These are phyloP conservation scores for Geotrichum carabidarum DNA, from an alignment of 1,139 yeast species.

Conservation along the genomic window DNA sequence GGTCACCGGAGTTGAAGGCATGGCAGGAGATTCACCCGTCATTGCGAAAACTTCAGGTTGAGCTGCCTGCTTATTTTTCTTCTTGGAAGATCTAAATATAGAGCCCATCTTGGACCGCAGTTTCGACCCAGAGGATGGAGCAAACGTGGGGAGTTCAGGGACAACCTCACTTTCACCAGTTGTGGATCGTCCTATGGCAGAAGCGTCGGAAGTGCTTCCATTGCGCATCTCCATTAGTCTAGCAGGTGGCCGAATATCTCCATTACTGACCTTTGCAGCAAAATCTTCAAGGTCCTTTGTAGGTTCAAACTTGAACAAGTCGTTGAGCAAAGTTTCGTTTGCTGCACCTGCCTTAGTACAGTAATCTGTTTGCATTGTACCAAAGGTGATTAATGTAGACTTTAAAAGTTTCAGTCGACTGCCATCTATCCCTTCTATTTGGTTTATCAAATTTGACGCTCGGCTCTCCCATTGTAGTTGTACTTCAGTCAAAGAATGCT, in stretches of 20 bases:
- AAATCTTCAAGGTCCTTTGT: conserved; percentile 53
- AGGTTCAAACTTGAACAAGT: conserved; percentile 57
- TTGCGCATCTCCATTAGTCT: neutral
- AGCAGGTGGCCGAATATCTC: neutral
- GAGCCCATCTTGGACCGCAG: conserved; percentile 80
- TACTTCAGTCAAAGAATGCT: conserved; percentile 27
- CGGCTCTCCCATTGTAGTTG: conserved; percentile 58
- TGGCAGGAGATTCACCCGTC: too few relatives aligned
- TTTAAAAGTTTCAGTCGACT: conserved; percentile 61
- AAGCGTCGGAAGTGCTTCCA: conserved; percentile 4
- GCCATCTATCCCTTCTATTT: conserved; percentile 69
- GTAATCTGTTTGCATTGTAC: conserved; percentile 46
- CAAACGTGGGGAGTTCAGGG: conserved; percentile 3
- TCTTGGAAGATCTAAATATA: conserved; percentile 60
- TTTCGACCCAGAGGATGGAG: conserved; percentile 31
- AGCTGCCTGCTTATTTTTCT: conserved; percentile 42
- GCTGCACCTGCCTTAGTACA: conserved; percentile 33
- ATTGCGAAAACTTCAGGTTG: conserved; percentile 46
- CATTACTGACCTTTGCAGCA: conserved; percentile 40
- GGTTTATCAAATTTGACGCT: conserved; percentile 72
- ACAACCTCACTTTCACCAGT: conserved; percentile 14
- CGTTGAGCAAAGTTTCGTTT: conserved; percentile 62
- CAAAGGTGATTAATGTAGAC: conserved; percentile 61
- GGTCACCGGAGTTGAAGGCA: too few relatives aligned
- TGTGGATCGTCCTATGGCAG: conserved; percentile 16